Base-by-base conservation (phyloP, 140 eudicot genomes). In the Oenanthe javanica region DNA sequence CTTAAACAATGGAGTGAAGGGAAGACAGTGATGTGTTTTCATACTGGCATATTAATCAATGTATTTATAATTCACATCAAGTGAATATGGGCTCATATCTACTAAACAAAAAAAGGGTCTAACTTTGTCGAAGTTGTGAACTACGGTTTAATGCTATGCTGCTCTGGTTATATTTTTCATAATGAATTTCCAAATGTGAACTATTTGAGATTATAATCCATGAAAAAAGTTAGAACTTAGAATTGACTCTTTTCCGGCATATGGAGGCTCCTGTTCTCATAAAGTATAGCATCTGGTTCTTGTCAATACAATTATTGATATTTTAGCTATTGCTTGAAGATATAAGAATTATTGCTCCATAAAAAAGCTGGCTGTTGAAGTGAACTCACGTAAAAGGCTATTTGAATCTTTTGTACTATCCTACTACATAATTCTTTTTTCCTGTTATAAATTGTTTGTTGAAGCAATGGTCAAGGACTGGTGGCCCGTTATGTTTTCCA, bases 211-310 rank as follows among this genome's bases (percentile, higher is more conserved):
- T 21, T 21, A 49, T 51, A 55, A 48, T 23, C 25, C 3, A 49
- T 49, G 79, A 46, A 49, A 75, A 43, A 45, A 18, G 2, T 42
- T 42, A 2, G 15, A 31, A 18, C 18, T 46, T 73, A 73, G 19
- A 46, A 15, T 43, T 75, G 61, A 75, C 55, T 47, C 38, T 16
- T 14, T 50, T 66, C 50, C 84, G 43, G 66, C 63, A 79, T 45
- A 27, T 78, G 79, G 14, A 79, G 16, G 69, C 71, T 66, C 79
- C 77, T 48, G 71, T 82, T 82, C 80, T 81, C 80, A 15, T 82
- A 78, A 80, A 81, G 77, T 19, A 42, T 81, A 84, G 93, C 86
- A 89, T 86, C 90, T 25, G 84, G 90, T 89, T 87, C 93, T 83
- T 87, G 86, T 89, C 52, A 72, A 72, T 72, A 72, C 49, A 72